Conservation (phyloP, 208 protist species). For the Plasmodiophora brassicae region DNA sequence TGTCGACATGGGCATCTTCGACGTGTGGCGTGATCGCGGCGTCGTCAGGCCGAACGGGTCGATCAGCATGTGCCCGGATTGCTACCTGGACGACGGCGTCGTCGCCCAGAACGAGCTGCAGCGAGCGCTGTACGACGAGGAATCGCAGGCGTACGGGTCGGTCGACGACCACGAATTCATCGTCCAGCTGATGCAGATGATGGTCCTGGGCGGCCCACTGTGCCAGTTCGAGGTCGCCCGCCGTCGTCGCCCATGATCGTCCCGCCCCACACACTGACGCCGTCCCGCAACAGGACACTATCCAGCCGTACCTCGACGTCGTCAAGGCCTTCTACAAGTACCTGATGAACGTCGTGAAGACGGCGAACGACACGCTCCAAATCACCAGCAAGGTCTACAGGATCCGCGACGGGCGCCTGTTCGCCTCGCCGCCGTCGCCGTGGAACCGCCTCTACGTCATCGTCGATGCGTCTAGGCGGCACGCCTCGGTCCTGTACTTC, state of each 20-base stretch:
- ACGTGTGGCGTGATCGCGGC: background rate
- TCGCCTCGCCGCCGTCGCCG: background rate
- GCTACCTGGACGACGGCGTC: background rate
- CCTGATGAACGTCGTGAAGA: constrained; percentile 6
- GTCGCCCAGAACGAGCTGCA: background rate
- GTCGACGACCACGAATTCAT: background rate
- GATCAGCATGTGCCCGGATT: background rate
- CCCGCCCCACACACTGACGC: no score
- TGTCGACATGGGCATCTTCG: background rate
- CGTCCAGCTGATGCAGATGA: constrained; percentile 9
- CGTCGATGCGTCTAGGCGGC: background rate
- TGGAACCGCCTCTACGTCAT: constrained; percentile 21
- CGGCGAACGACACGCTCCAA: background rate
- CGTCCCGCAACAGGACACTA: background rate
- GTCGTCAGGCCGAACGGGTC: background rate
- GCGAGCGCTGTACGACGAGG: background rate
- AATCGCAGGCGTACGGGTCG: background rate
- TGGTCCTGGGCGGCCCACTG: background rate
- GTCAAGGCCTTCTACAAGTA: constrained; percentile 23
- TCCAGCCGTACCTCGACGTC: background rate
- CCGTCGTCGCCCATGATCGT: background rate
- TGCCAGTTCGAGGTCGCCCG: constrained; percentile 7
- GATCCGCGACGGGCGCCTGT: background rate
- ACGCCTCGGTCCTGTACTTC: background rate
- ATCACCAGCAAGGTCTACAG: constrained; percentile 9